Conservation (phyloP, 164 flowering plant species). For the Berberis thunbergii region DNA sequence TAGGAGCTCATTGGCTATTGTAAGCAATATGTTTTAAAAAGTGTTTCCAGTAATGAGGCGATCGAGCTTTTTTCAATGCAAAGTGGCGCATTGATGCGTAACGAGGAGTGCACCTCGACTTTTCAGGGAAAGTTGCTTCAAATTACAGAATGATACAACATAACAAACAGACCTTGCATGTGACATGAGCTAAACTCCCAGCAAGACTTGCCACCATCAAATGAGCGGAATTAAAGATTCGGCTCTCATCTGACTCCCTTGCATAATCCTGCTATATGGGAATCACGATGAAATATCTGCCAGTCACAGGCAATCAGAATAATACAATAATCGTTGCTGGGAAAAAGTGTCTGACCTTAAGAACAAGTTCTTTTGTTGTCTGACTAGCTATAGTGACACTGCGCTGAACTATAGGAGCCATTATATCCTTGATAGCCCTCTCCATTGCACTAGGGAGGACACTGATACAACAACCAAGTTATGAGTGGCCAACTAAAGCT, state of each 20-base stretch:
- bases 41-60: no score
- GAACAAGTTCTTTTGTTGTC: no score
- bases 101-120: no score
- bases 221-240: slow-evolving; percentile 85
- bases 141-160: not conserved
- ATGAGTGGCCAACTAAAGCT: not conserved
- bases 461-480: not conserved
- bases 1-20: no score
- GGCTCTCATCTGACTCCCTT: slow-evolving; percentile 90
- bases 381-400: no score
- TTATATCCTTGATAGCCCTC: no score
- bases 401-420: no score
- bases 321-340: not conserved
- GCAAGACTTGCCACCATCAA: slow-evolving; percentile 95
- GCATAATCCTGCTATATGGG: slow-evolving; percentile 64
- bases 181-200: slow-evolving; percentile 98
- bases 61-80: no score
- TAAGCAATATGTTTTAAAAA: no score
- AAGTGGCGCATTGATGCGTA: no score
- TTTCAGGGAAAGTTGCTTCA: no score
- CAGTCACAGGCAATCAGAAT: not conserved
- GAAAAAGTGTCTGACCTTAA: not conserved
- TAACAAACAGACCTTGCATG: slow-evolving; percentile 74
- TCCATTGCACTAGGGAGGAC: no score
- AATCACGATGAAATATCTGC: not conserved